Base-by-base conservation (phyloP, 2,329 filamentous ascomycete species). In the Thielaviopsis punctulata region DNA sequence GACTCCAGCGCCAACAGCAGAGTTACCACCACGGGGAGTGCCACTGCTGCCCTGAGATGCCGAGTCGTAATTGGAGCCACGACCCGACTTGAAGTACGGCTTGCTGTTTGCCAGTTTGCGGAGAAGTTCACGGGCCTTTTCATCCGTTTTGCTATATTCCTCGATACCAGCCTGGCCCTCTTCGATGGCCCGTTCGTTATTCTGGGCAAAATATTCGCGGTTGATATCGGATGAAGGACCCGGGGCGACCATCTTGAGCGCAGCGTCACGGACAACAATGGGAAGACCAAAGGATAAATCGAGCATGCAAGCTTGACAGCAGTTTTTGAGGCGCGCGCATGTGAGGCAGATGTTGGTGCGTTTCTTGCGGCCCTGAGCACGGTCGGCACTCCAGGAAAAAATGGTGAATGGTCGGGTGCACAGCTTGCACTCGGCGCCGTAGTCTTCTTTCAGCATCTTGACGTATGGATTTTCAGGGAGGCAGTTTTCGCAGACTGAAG, bases 271-370 rank as follows among this genome's bases (percentile, higher is more conserved):
- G 54, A 98, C 86, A 13, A 89, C 85, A 62, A 98, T 94, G 10
- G 92, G 92, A 24, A 98, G 73, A 22, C 92, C 93, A 62, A 96
- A 98, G 12, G 86, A 90, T 55, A 98, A 71, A 73, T 98, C 92
- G 51, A 98, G 82, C 87, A 96, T 96, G 72, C 92, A 98, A 69
- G 84, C 90, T 71, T 98, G 92, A 63, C 92, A 98, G 71, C 92
- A 96, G 71, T 98, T 98, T 69, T 98, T 98, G 59, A 96, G 75
- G 45, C 92, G 84, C 21, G 92, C 90, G 71, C 92, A 98, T 41
- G 92, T 98, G 22, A 98, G 74, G 66, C 92, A 98, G 61, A 96
- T 93, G 61, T 86, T 94, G 52, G 90, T 96, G 59, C 86, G 82
- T 69, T 93, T 95, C 66, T 90, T 89, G 56, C 89, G 85, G 23